Evolutionary conservation across 1,284 basidiomycete species (phyloP), one percentile per base, ranked within the genome.

Genomic region (Amylostereum chailletii): DNA sequence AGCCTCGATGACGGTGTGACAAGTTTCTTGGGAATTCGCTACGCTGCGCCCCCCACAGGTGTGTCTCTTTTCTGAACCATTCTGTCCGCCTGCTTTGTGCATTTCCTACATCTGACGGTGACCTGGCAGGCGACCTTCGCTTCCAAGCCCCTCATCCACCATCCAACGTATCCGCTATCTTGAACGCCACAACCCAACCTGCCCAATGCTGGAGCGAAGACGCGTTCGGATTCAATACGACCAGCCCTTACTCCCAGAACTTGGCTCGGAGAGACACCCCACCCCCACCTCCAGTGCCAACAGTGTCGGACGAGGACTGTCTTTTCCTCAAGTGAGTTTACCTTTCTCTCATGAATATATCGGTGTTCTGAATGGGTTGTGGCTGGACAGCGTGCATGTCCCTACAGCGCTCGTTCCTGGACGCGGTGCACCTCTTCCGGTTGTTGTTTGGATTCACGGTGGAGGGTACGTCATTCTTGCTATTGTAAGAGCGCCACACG

Each of bases 371-470:
- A 7, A 29, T 33, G n/a, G 46, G 42, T 38, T 30, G 30, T 33
- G 11, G 5, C 39, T 27, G 34, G 30, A n/a, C 38, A n/a, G 11
- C 9, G 45, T 47, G 5, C 46, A 47, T 47, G 30, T 47, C 10
- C 46, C 46, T 5, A 26, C 36, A 2, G 43, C 26, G 19, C 38
- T 38, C 6, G 40, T 8, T n/a, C 2, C 5, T n/a, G 11, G 49
- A 50, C 6, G 30, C 8, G 5, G 31, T 37, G 4, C 19, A 34
- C 4, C 19, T 39, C 30, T 68, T 5, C 70, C 70, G n/a, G 66
- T 70, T 2, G 58, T 73, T 3, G 61, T 74, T 42, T 74, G 63
- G 65, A 71, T 74, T 40, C 71, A 74, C 53, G 71, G 71, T 38
- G 63, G 61, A 49, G 62, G 58, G 57, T 60, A 38, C 46, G 56